phyloP scores from a whole-genome alignment of 345 rosid species.

The Pseudoturritis turrita region DNA sequence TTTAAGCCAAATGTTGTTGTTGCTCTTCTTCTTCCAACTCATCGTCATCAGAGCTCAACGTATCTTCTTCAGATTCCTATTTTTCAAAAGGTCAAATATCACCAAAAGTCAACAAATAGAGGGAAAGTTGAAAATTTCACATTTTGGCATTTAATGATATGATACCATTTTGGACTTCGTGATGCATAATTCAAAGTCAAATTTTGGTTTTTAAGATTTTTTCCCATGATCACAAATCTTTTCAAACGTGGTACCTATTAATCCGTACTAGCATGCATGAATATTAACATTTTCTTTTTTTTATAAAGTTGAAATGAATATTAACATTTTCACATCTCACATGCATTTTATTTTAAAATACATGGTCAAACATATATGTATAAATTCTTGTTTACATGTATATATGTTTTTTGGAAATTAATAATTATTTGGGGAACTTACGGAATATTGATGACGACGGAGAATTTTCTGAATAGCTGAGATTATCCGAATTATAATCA shows the following conservation, averaged over 20 bases:
- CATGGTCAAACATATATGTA: background rate
- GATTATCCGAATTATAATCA: slow-evolving; percentile 49
- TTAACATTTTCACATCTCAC: slow-evolving; percentile 29
- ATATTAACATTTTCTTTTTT: too few relatives aligned
- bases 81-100: slow-evolving; percentile 10
- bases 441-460: slow-evolving; percentile 23
- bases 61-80: slow-evolving; percentile 39
- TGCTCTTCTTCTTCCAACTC: slow-evolving; percentile 25
- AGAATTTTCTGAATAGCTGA: slow-evolving; percentile 44
- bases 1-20: slow-evolving; percentile 31
- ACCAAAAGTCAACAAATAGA: slow-evolving; percentile 6
- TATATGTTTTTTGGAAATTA: too few relatives aligned
- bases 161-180: background rate
- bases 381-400: too few relatives aligned
- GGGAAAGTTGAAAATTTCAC: slow-evolving; percentile 5
- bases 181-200: slow-evolving; percentile 18
- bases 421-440: background rate
- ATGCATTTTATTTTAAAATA: slow-evolving; percentile 33
- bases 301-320: too few relatives aligned
- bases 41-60: slow-evolving; percentile 26
- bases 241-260: slow-evolving; percentile 23
- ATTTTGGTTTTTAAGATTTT: background rate
- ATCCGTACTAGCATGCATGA: slow-evolving; percentile 10
- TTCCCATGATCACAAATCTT: slow-evolving; percentile 15
- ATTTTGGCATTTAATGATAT: slow-evolving; percentile 17